Base-by-base conservation (phyloP, 2,329 filamentous ascomycete genomes). In the Xylariaceae sp. region DNA sequence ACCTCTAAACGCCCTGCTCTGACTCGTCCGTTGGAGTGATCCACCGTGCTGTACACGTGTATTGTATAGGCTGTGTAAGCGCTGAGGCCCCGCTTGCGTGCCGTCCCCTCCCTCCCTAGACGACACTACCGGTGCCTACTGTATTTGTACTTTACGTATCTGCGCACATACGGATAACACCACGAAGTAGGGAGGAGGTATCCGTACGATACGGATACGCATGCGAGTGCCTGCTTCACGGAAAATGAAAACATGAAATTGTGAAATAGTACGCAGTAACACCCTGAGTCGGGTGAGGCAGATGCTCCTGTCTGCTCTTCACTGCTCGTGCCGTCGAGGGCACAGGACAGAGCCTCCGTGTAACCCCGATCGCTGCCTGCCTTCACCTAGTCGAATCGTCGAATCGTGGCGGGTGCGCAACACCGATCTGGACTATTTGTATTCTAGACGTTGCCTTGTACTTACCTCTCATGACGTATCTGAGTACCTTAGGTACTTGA, bases 341-440 rank as follows among this genome's bases (percentile, higher is more conserved):
- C 13, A 45, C 41, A 13, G 5, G 13, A 55, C 57, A 56, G 61
- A 70, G 68, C 68, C 68, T 70, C 68, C 67, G 67, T 69, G 61
- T 62, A 52, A 70, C 67, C 65, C 58, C 56, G 64, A 44, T 9
- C 13, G 47, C 47, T n/a, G 48, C 37, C 37, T 41, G 37, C 6
- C 23, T 30, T 30, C 37, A 41, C 8, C 37, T 41, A 13, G 48
- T 48, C 4, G 23, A 30, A 30, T 30, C 23, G 23, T 30, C 23
- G 23, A 30, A 30, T 30, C 23, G 23, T 30, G 23, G 23, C 23
- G 23, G 23, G 23, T 30, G 23, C 23, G 23, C 23, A 30, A 30
- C 23, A 30, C 23, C 23, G 23, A 30, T 30, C 23, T 3, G 45
- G 30, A 45, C 2, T 45, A 11, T 11, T n/a, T 11, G 5, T 13